Evolutionary conservation across 176 grass and related monocot species (phyloP).

Genomic region (Carex myosuroides): DNA sequence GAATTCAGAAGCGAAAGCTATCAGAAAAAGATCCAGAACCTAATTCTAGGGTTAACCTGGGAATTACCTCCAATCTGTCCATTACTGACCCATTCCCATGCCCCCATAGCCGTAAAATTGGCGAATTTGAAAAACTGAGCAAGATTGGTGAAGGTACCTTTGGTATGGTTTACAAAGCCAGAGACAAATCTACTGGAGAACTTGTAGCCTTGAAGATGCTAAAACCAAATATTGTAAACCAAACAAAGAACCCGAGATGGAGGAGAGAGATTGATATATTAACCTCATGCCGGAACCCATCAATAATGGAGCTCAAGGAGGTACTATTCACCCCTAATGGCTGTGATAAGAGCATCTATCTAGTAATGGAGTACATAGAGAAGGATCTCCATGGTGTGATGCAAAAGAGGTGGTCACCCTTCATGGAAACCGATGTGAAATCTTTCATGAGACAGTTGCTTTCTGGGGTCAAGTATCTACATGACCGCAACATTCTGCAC

Average conservation of each 20-base stretch:
- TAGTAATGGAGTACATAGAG: constrained; percentile 37
- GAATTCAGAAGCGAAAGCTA: not conserved
- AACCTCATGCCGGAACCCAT: constrained; percentile 12
- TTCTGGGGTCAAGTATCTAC: constrained; percentile 22
- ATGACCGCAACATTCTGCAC: constrained; percentile 31
- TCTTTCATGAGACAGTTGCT: constrained; percentile 30
- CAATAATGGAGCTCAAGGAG: constrained; percentile 25
- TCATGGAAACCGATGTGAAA: constrained; percentile 18
- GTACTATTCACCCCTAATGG: not conserved
- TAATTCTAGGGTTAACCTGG: not conserved
- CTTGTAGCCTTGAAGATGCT: constrained; percentile 30
- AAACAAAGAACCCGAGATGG: not conserved
- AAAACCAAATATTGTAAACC: not conserved
- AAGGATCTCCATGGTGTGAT: constrained; percentile 29
- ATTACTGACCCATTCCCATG: not conserved
- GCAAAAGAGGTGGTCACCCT: not conserved
- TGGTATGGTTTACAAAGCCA: constrained; percentile 29
- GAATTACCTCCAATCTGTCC: not conserved
- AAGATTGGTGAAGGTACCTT: constrained; percentile 28
- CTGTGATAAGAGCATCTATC: not conserved
- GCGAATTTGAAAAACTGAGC: constrained; percentile 13
- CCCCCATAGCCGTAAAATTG: not conserved
- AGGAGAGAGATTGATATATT: constrained; percentile 12
- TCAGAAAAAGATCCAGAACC: not conserved
- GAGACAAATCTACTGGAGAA: constrained; percentile 28